Evolutionary conservation across 1,139 yeast species (phyloP), one percentile per base, ranked within the genome.

Genomic region (Pichia norvegensis): DNA sequence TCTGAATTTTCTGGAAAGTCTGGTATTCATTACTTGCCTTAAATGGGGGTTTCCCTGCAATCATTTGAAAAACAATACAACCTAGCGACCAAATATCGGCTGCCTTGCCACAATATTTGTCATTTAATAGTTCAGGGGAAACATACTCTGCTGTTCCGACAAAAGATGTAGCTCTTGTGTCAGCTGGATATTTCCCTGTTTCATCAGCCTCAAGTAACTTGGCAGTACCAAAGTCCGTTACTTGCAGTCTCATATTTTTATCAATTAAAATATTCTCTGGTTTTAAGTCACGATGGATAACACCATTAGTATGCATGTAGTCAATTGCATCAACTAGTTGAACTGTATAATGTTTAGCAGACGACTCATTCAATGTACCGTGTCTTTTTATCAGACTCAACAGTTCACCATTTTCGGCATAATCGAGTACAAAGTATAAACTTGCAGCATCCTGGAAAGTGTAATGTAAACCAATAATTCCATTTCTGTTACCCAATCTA

Each of bases 211-310:
- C 80, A 43, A 92, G 66, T 31, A 94, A 67, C 62, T 88, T 90
- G 2, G 98, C 98, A 1, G 98, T 94, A 23, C 99, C 99, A 65
- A 94, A 94, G 66, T 94, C 99, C n/a, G 98, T 92, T 46, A 94
- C 77, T 63, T 88, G 88, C 49, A 92, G 72, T 53, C 85, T 80
- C 79, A 85, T 81, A 48, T 85, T 81, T 50, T 74, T 73, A 56
- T 90, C 95, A 45, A 94, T 78, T 53, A 92, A 68, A 36, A 84
- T 81, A 60, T 92, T 92, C 59, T 92, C 99, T 0, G 99, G 99
- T 66, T 92, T 92, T 55, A 92, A 72, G 64, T 92, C 99, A 52
- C 99, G 76, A 63, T 92, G 99, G 40, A 92, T 79, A 19, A 94
- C 85, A 11, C 98, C 98, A 48, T 71, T 74, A 20, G 67, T 64